Evolutionary conservation across 2,329 filamentous ascomycete species (phyloP).

Genomic region (Colletotrichum eleusines): DNA sequence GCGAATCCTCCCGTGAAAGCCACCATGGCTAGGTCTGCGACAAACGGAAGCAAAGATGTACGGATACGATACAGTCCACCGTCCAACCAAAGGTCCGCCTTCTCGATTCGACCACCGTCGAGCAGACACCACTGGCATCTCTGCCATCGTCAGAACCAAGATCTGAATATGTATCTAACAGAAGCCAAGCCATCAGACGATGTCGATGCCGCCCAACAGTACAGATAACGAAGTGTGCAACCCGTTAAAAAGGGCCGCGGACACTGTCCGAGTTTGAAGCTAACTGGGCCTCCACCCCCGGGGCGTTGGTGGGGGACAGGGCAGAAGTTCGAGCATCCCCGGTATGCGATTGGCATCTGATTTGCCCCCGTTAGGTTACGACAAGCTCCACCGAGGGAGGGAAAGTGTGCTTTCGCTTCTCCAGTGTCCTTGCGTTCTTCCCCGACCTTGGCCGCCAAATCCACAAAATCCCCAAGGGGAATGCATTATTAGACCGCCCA

Average conservation of each 20-base stretch:
- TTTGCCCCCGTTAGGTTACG: slow-evolving; percentile 14
- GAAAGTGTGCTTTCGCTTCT: slow-evolving; percentile 2
- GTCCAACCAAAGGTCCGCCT: neutral
- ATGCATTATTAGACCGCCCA: slow-evolving; percentile 29
- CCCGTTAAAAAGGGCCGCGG: neutral
- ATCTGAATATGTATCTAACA: neutral
- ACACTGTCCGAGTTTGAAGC: neutral
- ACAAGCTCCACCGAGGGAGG: slow-evolving; percentile 12
- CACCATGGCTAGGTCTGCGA: neutral
- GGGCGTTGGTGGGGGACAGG: neutral
- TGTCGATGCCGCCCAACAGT: neutral
- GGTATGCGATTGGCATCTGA: slow-evolving; percentile 18
- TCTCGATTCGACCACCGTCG: neutral
- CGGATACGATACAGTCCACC: neutral
- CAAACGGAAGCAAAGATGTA: neutral
- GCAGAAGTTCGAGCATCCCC: neutral
- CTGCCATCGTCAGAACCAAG: neutral
- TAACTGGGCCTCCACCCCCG: neutral
- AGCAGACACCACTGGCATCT: slow-evolving; percentile 1
- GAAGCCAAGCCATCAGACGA: neutral
- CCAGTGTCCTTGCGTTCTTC: slow-evolving; percentile 17
- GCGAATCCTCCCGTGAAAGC: slow-evolving; percentile 21
- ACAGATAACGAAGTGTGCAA: neutral
- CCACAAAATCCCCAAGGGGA: slow-evolving; percentile 38
- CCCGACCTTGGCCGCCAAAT: slow-evolving; percentile 30